Conservation (phyloP, 371 early-diverging fungal species). For the Haplosporangium sp. region DNA sequence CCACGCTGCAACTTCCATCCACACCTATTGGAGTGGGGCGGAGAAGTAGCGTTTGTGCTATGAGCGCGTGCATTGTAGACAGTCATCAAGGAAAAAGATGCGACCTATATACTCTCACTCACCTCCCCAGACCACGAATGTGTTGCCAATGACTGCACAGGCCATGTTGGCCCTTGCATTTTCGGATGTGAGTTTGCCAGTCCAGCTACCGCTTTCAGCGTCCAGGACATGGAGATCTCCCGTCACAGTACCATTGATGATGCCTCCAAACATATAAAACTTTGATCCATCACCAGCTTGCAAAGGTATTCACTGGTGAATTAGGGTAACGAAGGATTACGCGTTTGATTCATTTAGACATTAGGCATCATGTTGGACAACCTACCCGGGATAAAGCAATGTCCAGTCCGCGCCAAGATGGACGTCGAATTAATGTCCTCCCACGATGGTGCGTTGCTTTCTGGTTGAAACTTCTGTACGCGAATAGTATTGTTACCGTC, state of each 20-base stretch:
- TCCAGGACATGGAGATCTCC: conserved; percentile 5
- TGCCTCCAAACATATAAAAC: conserved; percentile 26
- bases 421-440: background rate
- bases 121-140: conserved; percentile 36
- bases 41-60: background rate
- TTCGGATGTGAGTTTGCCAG: background rate
- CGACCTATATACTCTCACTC: background rate
- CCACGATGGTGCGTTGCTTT: background rate
- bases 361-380: no score
- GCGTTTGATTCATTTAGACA: no score
- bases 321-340: no score
- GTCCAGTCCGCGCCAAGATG: background rate
- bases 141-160: conserved; percentile 8
- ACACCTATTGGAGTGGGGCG: background rate
- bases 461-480: background rate
- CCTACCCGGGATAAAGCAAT: conserved; percentile 31
- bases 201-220: background rate
- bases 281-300: conserved; percentile 9
- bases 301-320: background rate
- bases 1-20: no score
- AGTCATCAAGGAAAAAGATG: no score
- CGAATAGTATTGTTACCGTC: background rate
- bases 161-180: conserved; percentile 11
- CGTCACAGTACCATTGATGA: background rate
- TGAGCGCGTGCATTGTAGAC: background rate